Evolutionary conservation across 441 rosid species (phyloP).

Genomic region (Erysimum cheiri): DNA sequence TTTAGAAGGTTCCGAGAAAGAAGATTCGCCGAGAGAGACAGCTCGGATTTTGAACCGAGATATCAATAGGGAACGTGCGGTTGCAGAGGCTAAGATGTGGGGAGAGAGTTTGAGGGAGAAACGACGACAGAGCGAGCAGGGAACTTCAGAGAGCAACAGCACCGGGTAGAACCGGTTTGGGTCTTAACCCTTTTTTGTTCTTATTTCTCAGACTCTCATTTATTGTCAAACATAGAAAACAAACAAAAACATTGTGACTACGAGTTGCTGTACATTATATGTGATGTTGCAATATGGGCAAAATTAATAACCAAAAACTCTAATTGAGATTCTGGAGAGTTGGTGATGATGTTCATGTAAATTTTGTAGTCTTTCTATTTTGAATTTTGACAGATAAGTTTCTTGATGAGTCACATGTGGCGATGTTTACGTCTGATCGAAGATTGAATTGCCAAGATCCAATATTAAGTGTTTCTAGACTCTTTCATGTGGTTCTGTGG

Average conservation of each 20-base stretch:
- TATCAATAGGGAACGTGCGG: slow-evolving; percentile 85
- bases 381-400: slow-evolving; percentile 18
- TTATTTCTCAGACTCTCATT: slow-evolving; percentile 37
- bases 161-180: slow-evolving; percentile 50
- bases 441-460: slow-evolving; percentile 44
- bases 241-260: slow-evolving; percentile 22
- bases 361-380: slow-evolving; percentile 3
- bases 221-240: slow-evolving; percentile 45
- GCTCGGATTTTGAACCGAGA: slow-evolving; percentile 70
- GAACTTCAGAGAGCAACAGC: slow-evolving; percentile 68
- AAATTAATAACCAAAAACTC: slow-evolving; percentile 37
- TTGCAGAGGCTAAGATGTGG: slow-evolving; percentile 99
- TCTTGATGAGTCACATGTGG: slow-evolving; percentile 38
- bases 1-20: slow-evolving; percentile 81
- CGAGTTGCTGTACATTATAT: slow-evolving; percentile 46
- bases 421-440: slow-evolving; percentile 34
- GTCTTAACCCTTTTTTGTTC: slow-evolving; percentile 35
- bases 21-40: slow-evolving; percentile 84
- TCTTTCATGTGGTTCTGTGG: slow-evolving; percentile 33
- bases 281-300: slow-evolving; percentile 39
- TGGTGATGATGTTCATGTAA: slow-evolving; percentile 16
- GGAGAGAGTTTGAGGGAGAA: slow-evolving; percentile 94
- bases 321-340: slow-evolving; percentile 31
- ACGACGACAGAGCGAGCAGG: slow-evolving; percentile 78
- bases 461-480: slow-evolving; percentile 36